Base-by-base conservation (phyloP, 495 filamentous ascomycete species). In the Xylaria intraflava region DNA sequence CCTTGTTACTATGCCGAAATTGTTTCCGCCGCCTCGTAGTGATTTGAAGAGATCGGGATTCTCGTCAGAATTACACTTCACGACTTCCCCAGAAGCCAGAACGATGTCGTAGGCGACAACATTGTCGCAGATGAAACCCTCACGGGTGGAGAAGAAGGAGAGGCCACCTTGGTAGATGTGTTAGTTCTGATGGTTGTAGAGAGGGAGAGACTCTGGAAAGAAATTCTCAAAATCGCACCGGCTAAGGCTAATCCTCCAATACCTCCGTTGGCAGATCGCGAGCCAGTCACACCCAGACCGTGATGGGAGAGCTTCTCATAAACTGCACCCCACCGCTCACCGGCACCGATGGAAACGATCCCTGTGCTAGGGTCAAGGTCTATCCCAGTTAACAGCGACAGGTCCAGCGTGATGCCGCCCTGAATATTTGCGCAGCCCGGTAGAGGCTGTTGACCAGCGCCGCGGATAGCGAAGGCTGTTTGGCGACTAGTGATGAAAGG, bases 41-140 rank as follows among this genome's bases (percentile, higher is more conserved):
- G 80, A 79, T 73, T 68, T 77, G 67, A 76, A 81, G 6, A 81
- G 71, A 24, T 82, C 79, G 0, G 69, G 46, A 31, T 81, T 62
- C 17, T 61, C 60, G 8, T 60, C 46, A 11, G 69, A 51, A 20
- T 66, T 72, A 48, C 68, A 73, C 35, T 75, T 71, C 11, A 72
- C 56, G 16, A 77, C 65, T 2, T 40, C 20, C 0, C 77, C 78
- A 23, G 62, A 62, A 0, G 70, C 72, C 8, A 81, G 66, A 7
- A 80, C 74, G 29, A 79, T 61, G 49, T 77, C 66, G 43, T 58
- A 74, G 44, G 66, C 72, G 9, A 65, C 56, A 6, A 48, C 43
- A 41, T 71, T 69, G 40, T 73, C 71, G 40, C 65, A 72, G 6
- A 63, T 71, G 41, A 70, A 69, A 0, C 73, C 73, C 44, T 71